phyloP scores from a whole-genome alignment of 257 asterid genomes.

The Solanum sitiens region DNA sequence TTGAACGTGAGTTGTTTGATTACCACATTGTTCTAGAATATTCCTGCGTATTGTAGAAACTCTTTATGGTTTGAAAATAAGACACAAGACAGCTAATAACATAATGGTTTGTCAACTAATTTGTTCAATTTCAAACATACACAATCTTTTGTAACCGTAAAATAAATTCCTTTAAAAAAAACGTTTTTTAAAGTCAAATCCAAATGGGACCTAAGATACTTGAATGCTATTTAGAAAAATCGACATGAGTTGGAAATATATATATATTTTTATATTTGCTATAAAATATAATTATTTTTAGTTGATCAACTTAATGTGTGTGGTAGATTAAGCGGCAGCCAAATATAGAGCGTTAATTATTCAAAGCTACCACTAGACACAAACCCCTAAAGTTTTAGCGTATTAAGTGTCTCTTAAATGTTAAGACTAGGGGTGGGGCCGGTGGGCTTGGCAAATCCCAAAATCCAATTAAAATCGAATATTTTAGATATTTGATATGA shows the following conservation, averaged over 20 bases:
- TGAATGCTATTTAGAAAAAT: background rate
- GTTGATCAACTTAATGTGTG: no score
- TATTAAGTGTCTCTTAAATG: background rate
- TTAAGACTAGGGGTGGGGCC: background rate
- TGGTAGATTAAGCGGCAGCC: background rate
- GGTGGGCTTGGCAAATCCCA: background rate
- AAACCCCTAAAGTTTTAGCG: background rate
- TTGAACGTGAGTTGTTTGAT: background rate
- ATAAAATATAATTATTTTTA: background rate
- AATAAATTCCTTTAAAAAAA: background rate
- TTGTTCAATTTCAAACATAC: background rate
- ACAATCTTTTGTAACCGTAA: background rate
- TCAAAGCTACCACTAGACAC: background rate
- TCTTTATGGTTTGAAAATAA: background rate
- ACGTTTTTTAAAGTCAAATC: background rate
- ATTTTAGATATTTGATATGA: background rate
- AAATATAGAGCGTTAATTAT: background rate
- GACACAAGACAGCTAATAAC: background rate
- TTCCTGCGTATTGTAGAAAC: background rate
- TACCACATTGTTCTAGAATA: background rate
- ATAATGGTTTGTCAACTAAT: background rate
- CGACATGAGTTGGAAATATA: background rate
- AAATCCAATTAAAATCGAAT: background rate
- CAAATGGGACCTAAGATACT: background rate
- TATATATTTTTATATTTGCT: background rate